Base-by-base conservation (phyloP, 1,139 yeast species). In the Williopsis jadinii region DNA sequence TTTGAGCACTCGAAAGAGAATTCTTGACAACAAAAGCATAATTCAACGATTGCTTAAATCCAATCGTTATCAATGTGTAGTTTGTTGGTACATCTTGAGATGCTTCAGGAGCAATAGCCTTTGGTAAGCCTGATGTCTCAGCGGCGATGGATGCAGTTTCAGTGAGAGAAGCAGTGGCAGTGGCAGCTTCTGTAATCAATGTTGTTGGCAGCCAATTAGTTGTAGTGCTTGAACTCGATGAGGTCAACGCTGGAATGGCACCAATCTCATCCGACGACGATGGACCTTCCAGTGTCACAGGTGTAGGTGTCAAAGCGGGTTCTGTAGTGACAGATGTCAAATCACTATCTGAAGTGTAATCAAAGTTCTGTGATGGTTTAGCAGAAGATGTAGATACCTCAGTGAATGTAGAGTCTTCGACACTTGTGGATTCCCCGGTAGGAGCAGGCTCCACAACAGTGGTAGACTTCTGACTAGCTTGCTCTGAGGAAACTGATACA, bases 1-100 rank as follows among this genome's bases (percentile, higher is more conserved):
- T 79, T 61, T 84, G 92, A 3, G 90, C 90, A 30, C 87, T 77
- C 9, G 87, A 71, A 47, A 80, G 65, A 1, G 87, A 71, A 55
- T 79, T 76, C 41, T 68, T 63, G 34, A 80, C 87, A 45, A 83
- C 82, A 58, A 82, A 84, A 36, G 84, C 81, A 60, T 81, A 84
- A 58, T 81, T 82, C 63, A 82, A 72, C 11, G 77, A 74, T 38
- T 74, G 60, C 52, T 77, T 77, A 66, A 84, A 83, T n/a, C 92
- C 92, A 59, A 84, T 64, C 11, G 83, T 77, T 40, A 84, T 73
- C 41, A 80, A 56, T 33, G 71, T 66, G 58, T 75, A 81, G 50
- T 74, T 59, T 43, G 60, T 49, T 35, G 65, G 60, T 24, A 47
- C 50, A 1, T 47, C 45, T 11, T 39, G 34, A 2, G 55, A 52